phyloP scores from a whole-genome alignment of 2,329 filamentous ascomycete genomes.

The Colletotrichum tanaceti region DNA sequence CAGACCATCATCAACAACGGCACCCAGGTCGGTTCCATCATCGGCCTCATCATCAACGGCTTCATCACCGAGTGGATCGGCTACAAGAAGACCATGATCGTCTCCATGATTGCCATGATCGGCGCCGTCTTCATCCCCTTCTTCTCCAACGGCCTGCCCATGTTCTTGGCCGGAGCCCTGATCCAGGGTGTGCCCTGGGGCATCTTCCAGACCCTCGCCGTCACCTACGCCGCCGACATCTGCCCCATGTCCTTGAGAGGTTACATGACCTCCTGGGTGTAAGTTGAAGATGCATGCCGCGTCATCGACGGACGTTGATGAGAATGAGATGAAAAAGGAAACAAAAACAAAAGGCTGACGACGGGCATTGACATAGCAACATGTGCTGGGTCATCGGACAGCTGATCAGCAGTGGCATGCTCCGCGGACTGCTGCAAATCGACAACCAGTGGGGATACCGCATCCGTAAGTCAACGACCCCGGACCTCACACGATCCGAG shows the following conservation, averaged over 20 bases:
- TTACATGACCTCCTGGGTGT: slow-evolving; percentile 42
- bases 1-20: slow-evolving; percentile 61
- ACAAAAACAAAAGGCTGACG: slow-evolving; percentile 43
- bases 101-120: slow-evolving; percentile 52
- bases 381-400: slow-evolving; percentile 58
- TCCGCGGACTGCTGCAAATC: slow-evolving; percentile 48
- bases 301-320: too few species aligned
- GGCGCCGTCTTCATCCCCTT: slow-evolving; percentile 61
- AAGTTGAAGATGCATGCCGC: slow-evolving; percentile 44
- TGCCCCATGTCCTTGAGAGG: slow-evolving; percentile 50
- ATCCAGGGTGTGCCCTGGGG: slow-evolving; percentile 52
- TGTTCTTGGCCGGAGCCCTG: slow-evolving; percentile 55
- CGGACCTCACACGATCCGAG: too few species aligned
- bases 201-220: slow-evolving; percentile 50
- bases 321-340: slow-evolving; percentile 42
- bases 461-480: slow-evolving; percentile 43
- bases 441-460: slow-evolving; percentile 57
- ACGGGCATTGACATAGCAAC: slow-evolving; percentile 45
- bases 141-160: slow-evolving; percentile 54
- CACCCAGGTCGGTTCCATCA: slow-evolving; percentile 58
- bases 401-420: slow-evolving; percentile 51
- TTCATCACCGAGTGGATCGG: slow-evolving; percentile 57
- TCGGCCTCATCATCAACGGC: slow-evolving; percentile 62
- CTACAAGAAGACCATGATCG: slow-evolving; percentile 58
- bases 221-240: slow-evolving; percentile 54